Evolutionary conservation across 768 basidiomycete genomes (phyloP).

Genomic region (Kwoniella botswanensis): DNA sequence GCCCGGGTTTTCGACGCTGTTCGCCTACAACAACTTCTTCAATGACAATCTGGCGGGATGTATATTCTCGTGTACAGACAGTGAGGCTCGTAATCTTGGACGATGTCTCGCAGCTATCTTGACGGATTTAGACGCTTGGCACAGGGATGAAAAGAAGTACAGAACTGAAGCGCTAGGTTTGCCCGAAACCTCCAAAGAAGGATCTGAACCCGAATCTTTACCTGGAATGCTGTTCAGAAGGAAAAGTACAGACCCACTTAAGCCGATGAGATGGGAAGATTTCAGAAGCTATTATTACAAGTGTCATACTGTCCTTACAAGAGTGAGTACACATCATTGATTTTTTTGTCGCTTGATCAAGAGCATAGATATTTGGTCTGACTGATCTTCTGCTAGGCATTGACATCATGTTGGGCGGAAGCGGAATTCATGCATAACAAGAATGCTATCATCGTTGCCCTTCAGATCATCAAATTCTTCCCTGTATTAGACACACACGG

Average conservation of each 20-base stretch:
- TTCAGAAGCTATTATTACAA: conserved; percentile 77
- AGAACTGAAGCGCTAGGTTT: conserved; percentile 69
- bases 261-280: conserved; percentile 67
- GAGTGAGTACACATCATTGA: conserved; percentile 63
- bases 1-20: conserved; percentile 80
- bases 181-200: conserved; percentile 62
- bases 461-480: conserved; percentile 87
- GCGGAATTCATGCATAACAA: conserved; percentile 97
- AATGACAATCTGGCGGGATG: conserved; percentile 81
- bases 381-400: conserved; percentile 61
- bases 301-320: conserved; percentile 78
- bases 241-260: conserved; percentile 60
- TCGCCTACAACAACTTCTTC: conserved; percentile 83
- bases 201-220: conserved; percentile 62
- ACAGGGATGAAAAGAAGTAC: conserved; percentile 66
- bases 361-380: not conserved
- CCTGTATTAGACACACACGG: conserved; percentile 69
- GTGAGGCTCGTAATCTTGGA: conserved; percentile 95
- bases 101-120: conserved; percentile 84
- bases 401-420: conserved; percentile 79
- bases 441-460: conserved; percentile 91
- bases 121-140: conserved; percentile 79
- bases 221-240: conserved; percentile 68
- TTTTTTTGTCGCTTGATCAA: not conserved
- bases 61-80: conserved; percentile 92